Base-by-base conservation (phyloP, 805 yeast genomes). In the Wickerhamiella slavikovae region DNA sequence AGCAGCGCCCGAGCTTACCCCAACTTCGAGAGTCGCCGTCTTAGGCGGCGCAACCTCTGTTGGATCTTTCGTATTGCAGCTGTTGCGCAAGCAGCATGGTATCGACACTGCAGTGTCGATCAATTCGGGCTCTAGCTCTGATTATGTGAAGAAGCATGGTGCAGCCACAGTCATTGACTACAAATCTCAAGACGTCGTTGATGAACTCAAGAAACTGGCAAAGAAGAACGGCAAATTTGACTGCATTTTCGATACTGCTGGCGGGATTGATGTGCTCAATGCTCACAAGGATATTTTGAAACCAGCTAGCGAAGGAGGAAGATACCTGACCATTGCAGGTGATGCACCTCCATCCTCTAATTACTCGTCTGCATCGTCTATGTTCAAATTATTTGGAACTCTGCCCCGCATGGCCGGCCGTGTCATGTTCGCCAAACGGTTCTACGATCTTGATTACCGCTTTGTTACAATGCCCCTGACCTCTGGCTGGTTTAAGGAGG, bases 31-130 rank as follows among this genome's bases (percentile, higher is more conserved):
- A 34, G 64, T 72, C 3, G 55, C 75, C 28, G 60, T 78, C 14
- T 53, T 75, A 27, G 93, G 93, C 23, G 85, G 75, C 15, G 71
- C 76, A 5, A 69, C 91, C 2, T 52, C 71, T 10, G 82, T 73
- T 11, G 82, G 83, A 14, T 44, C 59, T 17, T 59, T 56, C 34
- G 56, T 62, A 3, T 53, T 67, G 19, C 77, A 71, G 45, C 47
- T 75, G 24, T 66, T 72, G 8, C 70, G 64, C 45, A 47, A 60
- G 23, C 45, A 51, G 27, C 56, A 56, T 32, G 49, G 57, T 2
- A 66, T 68, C 7, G 51, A 51, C 16, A 58, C 59, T 10, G 64
- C 77, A 15, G 71, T 66, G 4, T 69, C 66, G 15, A 58, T 69
- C 3, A 65, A 72, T 43, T 68, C 75, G 2, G 48, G 61, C 0